phyloP scores from a whole-genome alignment of 2,329 filamentous ascomycete genomes.

The Ophiostoma ulmi region DNA sequence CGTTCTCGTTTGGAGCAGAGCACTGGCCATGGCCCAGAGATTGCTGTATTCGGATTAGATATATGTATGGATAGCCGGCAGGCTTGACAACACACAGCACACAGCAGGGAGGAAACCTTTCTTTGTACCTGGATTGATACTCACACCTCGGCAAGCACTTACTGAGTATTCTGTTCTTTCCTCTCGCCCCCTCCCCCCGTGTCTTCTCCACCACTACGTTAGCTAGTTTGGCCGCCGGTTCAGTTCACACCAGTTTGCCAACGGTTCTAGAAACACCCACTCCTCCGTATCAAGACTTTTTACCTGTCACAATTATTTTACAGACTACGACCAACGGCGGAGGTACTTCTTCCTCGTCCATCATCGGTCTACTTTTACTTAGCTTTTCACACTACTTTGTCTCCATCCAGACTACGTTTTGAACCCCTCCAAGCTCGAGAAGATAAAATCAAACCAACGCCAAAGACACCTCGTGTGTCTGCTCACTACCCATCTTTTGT shows the following conservation, averaged over 20 bases:
- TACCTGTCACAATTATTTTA: background rate
- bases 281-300: background rate
- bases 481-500: background rate
- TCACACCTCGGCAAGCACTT: background rate
- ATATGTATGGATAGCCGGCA: background rate
- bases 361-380: conserved; percentile 20
- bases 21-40: background rate
- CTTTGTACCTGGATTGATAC: background rate
- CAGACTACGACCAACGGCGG: background rate
- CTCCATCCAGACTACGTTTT: conserved; percentile 21
- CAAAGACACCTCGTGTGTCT: background rate
- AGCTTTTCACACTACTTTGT: conserved; percentile 24
- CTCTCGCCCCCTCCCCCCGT: background rate
- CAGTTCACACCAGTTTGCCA: background rate
- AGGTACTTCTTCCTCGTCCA: conserved; percentile 16
- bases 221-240: background rate
- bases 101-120: background rate
- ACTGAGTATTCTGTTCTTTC: background rate
- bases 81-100: background rate
- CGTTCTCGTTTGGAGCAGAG: background rate
- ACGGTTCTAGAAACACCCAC: background rate
- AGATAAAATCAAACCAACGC: conserved; percentile 1
- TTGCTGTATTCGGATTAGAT: background rate
- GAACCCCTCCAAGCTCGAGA: conserved; percentile 12
- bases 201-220: background rate